A percentile compares a stretch with the other conserved stretches of the same genome.
These are phyloP conservation scores for Oenanthe sinensis DNA, from an alignment of 129 eudicot genomes.

Conservation along the genomic window DNA sequence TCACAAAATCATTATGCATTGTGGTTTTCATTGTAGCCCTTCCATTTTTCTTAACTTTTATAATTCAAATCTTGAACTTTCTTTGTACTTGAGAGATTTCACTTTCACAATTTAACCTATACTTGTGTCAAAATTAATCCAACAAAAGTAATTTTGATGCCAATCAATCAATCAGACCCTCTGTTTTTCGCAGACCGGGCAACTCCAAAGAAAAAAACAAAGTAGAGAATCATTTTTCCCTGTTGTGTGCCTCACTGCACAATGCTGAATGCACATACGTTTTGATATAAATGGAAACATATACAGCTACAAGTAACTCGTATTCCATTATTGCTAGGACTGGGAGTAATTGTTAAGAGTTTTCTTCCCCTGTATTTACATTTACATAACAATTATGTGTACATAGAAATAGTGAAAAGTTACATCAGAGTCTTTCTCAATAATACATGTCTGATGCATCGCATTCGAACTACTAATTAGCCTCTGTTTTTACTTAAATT, in stretches of 20 bases:
- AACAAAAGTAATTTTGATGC: not conserved
- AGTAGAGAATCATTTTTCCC: not conserved
- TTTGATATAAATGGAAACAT: not conserved
- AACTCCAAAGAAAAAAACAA: not conserved
- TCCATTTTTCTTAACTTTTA: not conserved
- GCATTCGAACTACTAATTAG: too few species aligned
- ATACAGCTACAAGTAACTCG: not conserved
- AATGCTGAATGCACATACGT: not conserved
- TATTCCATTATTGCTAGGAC: not conserved
- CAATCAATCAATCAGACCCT: not conserved
- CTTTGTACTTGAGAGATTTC: not conserved
- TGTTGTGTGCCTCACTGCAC: not conserved
- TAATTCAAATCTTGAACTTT: not conserved
- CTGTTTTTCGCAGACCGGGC: not conserved
- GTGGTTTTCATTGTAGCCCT: not conserved
- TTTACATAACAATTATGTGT: not conserved
- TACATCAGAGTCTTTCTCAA: not conserved
- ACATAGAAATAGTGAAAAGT: not conserved
- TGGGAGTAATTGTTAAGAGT: not conserved
- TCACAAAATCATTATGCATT: constrained; percentile 1
- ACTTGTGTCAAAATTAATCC: not conserved
- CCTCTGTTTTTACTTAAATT: too few species aligned
- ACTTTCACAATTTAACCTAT: not conserved
- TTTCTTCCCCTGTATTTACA: not conserved
- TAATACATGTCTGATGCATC: too few species aligned